These are phyloP conservation scores for Lyophyllum shimeji DNA, from an alignment of 768 basidiomycete genomes.

Conservation along the genomic window DNA sequence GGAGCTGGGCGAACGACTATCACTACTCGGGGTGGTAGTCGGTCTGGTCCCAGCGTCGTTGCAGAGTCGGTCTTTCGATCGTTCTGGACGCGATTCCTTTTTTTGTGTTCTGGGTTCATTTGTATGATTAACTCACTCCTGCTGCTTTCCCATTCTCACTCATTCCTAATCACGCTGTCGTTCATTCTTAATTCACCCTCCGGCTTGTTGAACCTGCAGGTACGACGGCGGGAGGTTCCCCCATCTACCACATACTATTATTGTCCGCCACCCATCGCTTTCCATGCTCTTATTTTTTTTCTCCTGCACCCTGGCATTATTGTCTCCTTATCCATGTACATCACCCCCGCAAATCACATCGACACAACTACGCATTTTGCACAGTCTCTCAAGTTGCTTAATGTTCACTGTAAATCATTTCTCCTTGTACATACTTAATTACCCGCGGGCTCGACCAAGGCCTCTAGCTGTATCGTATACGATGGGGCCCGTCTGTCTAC, in stretches of 20 bases:
- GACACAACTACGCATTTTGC: background rate
- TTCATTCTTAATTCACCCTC: slow-evolving; percentile 2
- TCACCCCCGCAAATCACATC: slow-evolving; percentile 5
- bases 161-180: background rate
- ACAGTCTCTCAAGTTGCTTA: background rate
- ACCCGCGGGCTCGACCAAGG: background rate
- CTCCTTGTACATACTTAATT: background rate
- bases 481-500: background rate
- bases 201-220: background rate
- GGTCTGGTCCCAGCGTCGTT: background rate
- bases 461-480: background rate
- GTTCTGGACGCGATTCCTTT: background rate
- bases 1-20: slow-evolving; percentile 65
- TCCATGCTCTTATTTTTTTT: slow-evolving; percentile 6
- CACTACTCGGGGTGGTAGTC: slow-evolving; percentile 63
- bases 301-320: background rate
- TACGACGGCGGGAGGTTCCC: background rate
- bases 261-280: slow-evolving; percentile 9
- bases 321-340: slow-evolving; percentile 5
- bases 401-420: background rate
- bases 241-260: slow-evolving; percentile 10
- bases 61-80: background rate
- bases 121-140: slow-evolving; percentile 12
- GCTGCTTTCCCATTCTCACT: background rate
- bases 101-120: slow-evolving; percentile 9